Evolutionary conservation across 371 early-diverging fungal genomes (phyloP), one percentile per base, ranked within the genome.

Genomic region (Aphelidium insulamus): DNA sequence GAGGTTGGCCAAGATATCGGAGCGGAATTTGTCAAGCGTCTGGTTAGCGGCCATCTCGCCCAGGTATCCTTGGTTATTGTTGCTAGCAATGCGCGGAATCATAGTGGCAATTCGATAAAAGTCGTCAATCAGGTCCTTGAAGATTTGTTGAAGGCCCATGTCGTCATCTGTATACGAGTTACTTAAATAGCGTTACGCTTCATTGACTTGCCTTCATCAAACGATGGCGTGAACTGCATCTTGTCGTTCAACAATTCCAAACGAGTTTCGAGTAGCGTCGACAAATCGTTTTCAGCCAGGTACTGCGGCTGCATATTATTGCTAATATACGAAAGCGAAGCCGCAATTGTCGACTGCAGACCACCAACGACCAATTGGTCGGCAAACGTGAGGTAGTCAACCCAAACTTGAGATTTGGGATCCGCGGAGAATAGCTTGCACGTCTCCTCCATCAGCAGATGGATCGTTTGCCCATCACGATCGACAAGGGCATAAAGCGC

Each of bases 231-330:
- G 35, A 60, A 66, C 2, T 52, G 40, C 3, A 66, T 43, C 27
- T 45, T 44, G 22, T 57, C 57, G 16, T 48, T 44, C 16, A 57
- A 57, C 5, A 66, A 40, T 35, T 66, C 67, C 21, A 66, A 39
- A 39, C 58, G 59, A n/a, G 65, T 50, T 33, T 66, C 67, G n/a
- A 66, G 29, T 6, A 65, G 30, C 7, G 67, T 56, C 1, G 57
- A 58, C 7, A 55, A 15, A 21, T 66, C 67, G 21, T 44, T 46
- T 1, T 33, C 42, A 9, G 38, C 37, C 29, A 52, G 39, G 14
- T 44, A 43, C 26, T 52, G 58, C 8, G 39, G 12, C 24, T 66
- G 62, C 54, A 59, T 66, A 35, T 65, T 66, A 17, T 56, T 48
- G 9, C 49, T 21, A 12, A 66, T 38, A 35, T 60, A 62, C 11